Evolutionary conservation across 306 rosid species (phyloP), one percentile per base, ranked within the genome.

Genomic region (Rubus idaeus): DNA sequence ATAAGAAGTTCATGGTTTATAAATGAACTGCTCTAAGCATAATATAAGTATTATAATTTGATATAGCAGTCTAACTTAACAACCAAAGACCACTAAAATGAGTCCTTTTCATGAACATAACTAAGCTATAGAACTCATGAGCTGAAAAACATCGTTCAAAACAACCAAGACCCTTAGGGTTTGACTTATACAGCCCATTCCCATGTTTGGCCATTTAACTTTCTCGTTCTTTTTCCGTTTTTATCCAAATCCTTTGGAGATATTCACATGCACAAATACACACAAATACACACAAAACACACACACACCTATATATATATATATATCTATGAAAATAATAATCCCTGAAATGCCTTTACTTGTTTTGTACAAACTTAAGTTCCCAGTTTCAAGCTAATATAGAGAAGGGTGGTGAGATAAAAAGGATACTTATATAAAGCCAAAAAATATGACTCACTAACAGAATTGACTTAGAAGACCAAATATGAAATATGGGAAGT

Each of bases 1-100:
- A 66, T 17, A 17, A 10, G 16, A 17, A 17, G 50, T 42, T 44
- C 52, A 10, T 8, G 39, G 8, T 67, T n/a, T n/a, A 8, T 10
- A 18, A 41, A 67, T 52, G n/a, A 40, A 65, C 68, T 35, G 68
- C 68, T 8, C 37, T 62, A 62, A 30, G 68, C n/a, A 65, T 17
- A 65, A 39, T 0, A 39, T 44, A 8, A 16, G 18, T 40, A 39
- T 37, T 71, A 35, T 52, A 10, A 53, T 68, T 68, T n/a, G 7
- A 68, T 68, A 45, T 5, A 45, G 4, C 14, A 45, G 37, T 39
- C 40, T 40, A 53, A 37, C 65, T 40, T 10, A 51, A 49, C 42
- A 51, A 40, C 51, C 39, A 39, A 13, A 72, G 50, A 53, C 39
- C n/a, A 53, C 41, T 12, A 11, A 5, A 52, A 71, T 53, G 65